These are phyloP conservation scores for Mycena alexandri DNA, from an alignment of 768 basidiomycete genomes.

Conservation along the genomic window DNA sequence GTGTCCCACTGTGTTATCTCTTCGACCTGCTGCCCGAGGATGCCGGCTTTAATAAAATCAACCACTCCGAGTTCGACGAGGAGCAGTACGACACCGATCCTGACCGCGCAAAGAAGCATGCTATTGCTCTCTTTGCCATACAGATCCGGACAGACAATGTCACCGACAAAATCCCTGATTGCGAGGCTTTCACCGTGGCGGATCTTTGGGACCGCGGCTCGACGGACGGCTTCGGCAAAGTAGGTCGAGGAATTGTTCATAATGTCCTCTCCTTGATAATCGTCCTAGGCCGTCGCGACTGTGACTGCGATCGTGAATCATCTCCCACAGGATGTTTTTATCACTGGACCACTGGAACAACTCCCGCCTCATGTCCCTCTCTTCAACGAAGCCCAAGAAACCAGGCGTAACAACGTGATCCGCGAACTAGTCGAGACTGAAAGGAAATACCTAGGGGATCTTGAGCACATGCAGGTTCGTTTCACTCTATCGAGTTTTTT, in stretches of 20 bases:
- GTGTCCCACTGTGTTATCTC: conserved; percentile 93
- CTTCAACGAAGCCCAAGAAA: conserved; percentile 62
- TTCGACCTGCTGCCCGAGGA: conserved; percentile 88
- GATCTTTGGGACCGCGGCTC: conserved; percentile 92
- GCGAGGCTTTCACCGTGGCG: conserved; percentile 88
- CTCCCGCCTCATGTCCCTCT: no score
- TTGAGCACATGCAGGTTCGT: conserved; percentile 94
- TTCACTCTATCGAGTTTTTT: conserved; percentile 65
- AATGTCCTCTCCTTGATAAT: conserved; percentile 9
- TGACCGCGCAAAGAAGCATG: conserved; percentile 88
- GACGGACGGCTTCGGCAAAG: conserved; percentile 95
- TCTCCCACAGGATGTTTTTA: conserved; percentile 76
- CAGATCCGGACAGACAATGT: conserved; percentile 76
- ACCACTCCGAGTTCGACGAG: conserved; percentile 74
- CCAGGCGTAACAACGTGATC: conserved; percentile 78
- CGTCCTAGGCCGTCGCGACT: conserved; percentile 81
- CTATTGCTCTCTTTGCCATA: conserved; percentile 92
- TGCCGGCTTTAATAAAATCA: conserved; percentile 66
- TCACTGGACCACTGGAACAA: no score
- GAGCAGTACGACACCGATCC: conserved; percentile 73
- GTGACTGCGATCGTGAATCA: conserved; percentile 85
- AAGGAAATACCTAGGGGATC: conserved; percentile 93
- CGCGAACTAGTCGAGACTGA: conserved; percentile 95
- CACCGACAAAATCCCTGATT: conserved; percentile 69
- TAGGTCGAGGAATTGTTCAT: conserved; percentile 50